These are phyloP conservation scores for Talaromyces sp. DNA, from an alignment of 2,329 filamentous ascomycete species.

Conservation along the genomic window DNA sequence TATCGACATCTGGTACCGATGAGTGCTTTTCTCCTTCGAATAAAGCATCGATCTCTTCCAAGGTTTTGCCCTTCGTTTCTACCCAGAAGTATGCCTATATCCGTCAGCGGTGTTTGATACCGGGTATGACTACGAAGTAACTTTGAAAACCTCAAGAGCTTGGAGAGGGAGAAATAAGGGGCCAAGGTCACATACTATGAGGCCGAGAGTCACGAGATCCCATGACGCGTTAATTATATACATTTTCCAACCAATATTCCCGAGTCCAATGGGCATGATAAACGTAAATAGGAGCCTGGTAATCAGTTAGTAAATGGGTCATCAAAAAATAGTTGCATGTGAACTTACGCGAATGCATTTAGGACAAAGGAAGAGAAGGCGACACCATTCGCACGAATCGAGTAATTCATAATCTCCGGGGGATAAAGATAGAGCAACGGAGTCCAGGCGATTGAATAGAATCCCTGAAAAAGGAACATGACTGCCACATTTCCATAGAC, in stretches of 20 bases:
- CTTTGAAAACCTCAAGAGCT: too few relatives aligned
- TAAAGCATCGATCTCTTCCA: conserved; percentile 18
- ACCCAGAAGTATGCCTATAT: conserved; percentile 18
- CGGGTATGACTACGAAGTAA: not conserved
- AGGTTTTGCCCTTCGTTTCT: conserved; percentile 19
- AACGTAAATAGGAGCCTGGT: conserved; percentile 42
- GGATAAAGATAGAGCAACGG: conserved; percentile 54
- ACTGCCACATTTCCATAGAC: conserved; percentile 51
- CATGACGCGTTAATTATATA: conserved; percentile 53
- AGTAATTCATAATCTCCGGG: conserved; percentile 54
- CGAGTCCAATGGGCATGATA: conserved; percentile 48
- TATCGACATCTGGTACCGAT: conserved; percentile 13
- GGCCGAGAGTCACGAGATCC: conserved; percentile 44
- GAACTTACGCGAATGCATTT: conserved; percentile 28
- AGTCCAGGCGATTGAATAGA: conserved; percentile 56
- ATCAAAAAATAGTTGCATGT: not conserved
- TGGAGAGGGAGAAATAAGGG: too few relatives aligned
- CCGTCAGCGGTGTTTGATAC: not conserved
- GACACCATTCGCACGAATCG: conserved; percentile 53
- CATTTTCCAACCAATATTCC: conserved; percentile 50
- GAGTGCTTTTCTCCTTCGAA: conserved; percentile 20
- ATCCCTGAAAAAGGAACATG: conserved; percentile 58
- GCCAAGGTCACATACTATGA: conserved; percentile 4
- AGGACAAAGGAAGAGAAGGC: conserved; percentile 37
- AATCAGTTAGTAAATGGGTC: not conserved